Evolutionary conservation across 257 asterid species (phyloP).

Genomic region (Lantana camara): DNA sequence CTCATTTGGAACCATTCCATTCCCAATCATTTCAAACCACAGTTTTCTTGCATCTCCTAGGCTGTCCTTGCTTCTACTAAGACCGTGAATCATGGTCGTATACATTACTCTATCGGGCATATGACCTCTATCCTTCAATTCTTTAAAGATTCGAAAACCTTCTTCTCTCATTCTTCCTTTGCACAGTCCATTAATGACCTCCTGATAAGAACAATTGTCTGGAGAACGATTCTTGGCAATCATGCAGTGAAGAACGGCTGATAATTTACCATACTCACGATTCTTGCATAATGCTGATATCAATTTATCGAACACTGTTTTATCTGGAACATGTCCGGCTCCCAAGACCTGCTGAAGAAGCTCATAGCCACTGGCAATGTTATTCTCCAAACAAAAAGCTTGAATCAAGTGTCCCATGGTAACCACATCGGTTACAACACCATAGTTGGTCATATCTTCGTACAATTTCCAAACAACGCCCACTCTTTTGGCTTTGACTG

Average conservation of each 20-base stretch:
- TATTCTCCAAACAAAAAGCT: constrained; percentile 61
- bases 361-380: constrained; percentile 48
- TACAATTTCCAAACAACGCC: constrained; percentile 63
- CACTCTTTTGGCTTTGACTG: constrained; percentile 38
- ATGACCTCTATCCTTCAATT: constrained; percentile 73
- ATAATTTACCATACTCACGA: constrained; percentile 48
- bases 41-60: constrained; percentile 55
- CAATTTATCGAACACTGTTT: constrained; percentile 45
- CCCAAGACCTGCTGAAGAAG: constrained; percentile 60
- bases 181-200: constrained; percentile 56
- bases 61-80: constrained; percentile 49
- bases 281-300: constrained; percentile 46
- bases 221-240: constrained; percentile 54
- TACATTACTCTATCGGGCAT: constrained; percentile 68
- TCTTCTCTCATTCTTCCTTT: constrained; percentile 48
- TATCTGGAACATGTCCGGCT: constrained; percentile 52
- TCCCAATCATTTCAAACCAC: constrained; percentile 75
- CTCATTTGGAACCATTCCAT: constrained; percentile 54
- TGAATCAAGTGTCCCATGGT: constrained; percentile 57
- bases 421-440: constrained; percentile 46
- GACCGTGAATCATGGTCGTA: constrained; percentile 66
- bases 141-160: constrained; percentile 60
- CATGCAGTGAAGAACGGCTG: constrained; percentile 70
- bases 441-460: constrained; percentile 47
- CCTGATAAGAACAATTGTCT: constrained; percentile 61